Base-by-base conservation (phyloP, 2,329 filamentous ascomycete species). In the Verticillium longisporum region DNA sequence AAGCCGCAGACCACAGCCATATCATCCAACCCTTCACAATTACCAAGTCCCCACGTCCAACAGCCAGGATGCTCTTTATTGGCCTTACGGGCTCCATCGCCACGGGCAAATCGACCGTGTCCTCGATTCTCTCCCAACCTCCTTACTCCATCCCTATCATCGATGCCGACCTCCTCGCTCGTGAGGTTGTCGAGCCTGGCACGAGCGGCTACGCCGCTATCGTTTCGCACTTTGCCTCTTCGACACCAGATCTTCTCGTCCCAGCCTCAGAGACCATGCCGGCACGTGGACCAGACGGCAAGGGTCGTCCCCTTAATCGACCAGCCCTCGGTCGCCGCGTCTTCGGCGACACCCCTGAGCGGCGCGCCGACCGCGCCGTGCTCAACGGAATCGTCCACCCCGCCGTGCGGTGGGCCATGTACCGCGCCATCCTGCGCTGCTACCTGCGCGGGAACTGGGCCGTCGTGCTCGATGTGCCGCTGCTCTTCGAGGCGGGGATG, bases 51-150 rank as follows among this genome's bases (percentile, higher is more conserved):
- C n/a, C n/a, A 15, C 38, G 14, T 13, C 56, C n/a, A 26, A 50
- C 26, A 68, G 34, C 33, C 66, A 68, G 66, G n/a, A 98, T 98
- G 95, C 85, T 98, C 57, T 87, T 99, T 70, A 92, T 99, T 69
- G 95, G 95, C 61, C 86, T 99, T 32, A 99, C 95, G 9, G 95
- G 95, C 73, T 97, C 93, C 63, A 98, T 99, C 72, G 95, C 95
- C 63, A 99, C 95, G 6, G 95, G 95, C 74, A 99, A 99, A 84
- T 97, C 94, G 55, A 99, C 94, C 66, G 92, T 97, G 60, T 97
- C 95, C 33, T 81, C 83, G 45, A 83, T 97, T 68, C 90, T 99
- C 69, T 86, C 89, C 58, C 82, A 85, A 4, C 80, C 90, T 5
- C 95, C 94, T 0, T 90, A 97, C 80, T 88, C 85, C 63, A 84